These are phyloP conservation scores for Berkeleyomyces rouxiae DNA, from an alignment of 2,329 filamentous ascomycete genomes.

Conservation along the genomic window DNA sequence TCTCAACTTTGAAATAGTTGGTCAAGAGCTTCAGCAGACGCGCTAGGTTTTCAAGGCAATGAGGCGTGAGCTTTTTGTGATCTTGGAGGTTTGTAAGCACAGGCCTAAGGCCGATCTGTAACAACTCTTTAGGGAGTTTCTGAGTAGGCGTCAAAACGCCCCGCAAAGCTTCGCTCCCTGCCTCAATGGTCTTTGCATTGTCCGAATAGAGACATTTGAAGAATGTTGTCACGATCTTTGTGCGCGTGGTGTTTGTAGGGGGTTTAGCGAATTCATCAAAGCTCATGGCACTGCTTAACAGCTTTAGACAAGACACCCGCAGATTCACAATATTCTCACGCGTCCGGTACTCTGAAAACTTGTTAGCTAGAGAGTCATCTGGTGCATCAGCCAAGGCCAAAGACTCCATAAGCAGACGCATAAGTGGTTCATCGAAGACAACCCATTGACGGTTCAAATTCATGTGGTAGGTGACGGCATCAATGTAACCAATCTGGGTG, in stretches of 20 bases:
- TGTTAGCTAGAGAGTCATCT: conserved; percentile 81
- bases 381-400: conserved; percentile 86
- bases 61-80: conserved; percentile 72
- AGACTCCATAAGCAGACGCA: conserved; percentile 81
- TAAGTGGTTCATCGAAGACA: conserved; percentile 79
- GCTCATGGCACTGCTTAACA: conserved; percentile 82
- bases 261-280: conserved; percentile 81
- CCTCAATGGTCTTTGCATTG: conserved; percentile 79
- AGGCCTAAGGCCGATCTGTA: conserved; percentile 84
- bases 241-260: conserved; percentile 43
- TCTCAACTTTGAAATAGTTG: conserved; percentile 98
- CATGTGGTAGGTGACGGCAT: conserved; percentile 91
- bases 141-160: conserved; percentile 75
- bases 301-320: conserved; percentile 80
- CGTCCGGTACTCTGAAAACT: conserved; percentile 87
- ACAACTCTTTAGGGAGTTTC: conserved; percentile 83
- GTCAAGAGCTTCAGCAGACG: conserved; percentile 79
- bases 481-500: conserved; percentile 95
- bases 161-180: conserved; percentile 78
- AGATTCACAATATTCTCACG: conserved; percentile 85
- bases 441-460: conserved; percentile 78
- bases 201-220: conserved; percentile 96
- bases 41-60: conserved; percentile 80
- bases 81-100: conserved; percentile 96
- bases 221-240: conserved; percentile 78